Base-by-base conservation (phyloP, 2,329 filamentous ascomycete genomes). In the Exserohilum rostratum region DNA sequence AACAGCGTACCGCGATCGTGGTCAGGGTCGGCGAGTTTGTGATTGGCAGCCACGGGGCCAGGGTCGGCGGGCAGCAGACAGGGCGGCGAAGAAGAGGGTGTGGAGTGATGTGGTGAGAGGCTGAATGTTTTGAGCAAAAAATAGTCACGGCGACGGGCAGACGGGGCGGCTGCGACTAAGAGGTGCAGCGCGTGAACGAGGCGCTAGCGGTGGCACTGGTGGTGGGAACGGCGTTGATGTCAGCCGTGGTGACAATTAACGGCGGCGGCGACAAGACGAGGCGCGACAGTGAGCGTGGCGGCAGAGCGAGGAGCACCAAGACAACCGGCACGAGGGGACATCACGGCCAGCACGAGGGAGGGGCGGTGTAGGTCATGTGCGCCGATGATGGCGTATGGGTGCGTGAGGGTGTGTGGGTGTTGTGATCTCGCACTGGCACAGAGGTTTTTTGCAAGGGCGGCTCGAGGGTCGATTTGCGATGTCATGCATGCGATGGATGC, bases 291-390 rank as follows among this genome's bases (percentile, higher is more conserved):
- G 46, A 11, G 22, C 18, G 33, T 25, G 35, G 44, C 15, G 25
- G 38, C 47, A 29, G 35, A 44, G 18, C 45, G 29, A 12, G 22
- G 45, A 18, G 15, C 17, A 22, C 20, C 27, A 43, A 31, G n/a
- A 22, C 33, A 50, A 29, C 20, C 37, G 45, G 18, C 29, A 55
- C 22, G 38, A 44, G 50, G 47, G 50, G 22, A 10, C 15, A 34
- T 40, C 39, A 39, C 27, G 37, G 30, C 13, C 38, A 31, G 52
- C 48, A 50, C 55, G 12, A 17, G 37, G n/a, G 44, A 29, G 48
- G 48, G 46, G 60, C 60, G 58, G 60, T 63, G 60, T 55, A 59
- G 58, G 60, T 61, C 60, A 63, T 60, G 55, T 55, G 58, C 30
- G 30, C 17, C 44, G n/a, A 22, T 44, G 33, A 25, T 25, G 22